These are phyloP conservation scores for Debaryomyces fabryi DNA, from an alignment of 1,139 yeast genomes.

Conservation along the genomic window DNA sequence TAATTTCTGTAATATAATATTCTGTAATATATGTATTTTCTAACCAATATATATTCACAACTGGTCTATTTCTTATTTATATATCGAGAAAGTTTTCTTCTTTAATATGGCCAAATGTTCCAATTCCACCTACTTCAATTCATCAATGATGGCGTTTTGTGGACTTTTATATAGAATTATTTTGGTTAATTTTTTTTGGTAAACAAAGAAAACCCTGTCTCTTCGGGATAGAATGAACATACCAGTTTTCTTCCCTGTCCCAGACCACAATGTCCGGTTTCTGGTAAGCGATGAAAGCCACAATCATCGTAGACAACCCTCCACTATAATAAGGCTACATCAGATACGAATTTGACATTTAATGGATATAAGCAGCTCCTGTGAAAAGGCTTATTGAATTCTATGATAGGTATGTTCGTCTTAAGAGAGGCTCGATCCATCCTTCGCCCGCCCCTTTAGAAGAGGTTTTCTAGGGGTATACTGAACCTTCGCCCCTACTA, in stretches of 20 bases:
- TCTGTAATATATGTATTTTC: not conserved
- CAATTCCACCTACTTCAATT: not conserved
- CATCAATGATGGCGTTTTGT: constrained; percentile 9
- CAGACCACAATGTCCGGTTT: not conserved
- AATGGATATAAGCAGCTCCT: not conserved
- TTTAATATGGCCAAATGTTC: constrained; percentile 1
- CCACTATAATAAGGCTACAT: not conserved
- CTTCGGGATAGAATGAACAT: constrained; percentile 4
- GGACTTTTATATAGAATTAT: constrained; percentile 10
- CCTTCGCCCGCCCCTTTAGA: not conserved
- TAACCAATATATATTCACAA: not conserved
- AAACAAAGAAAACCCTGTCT: constrained; percentile 7
- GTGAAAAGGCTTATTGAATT: not conserved
- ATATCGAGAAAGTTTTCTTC: constrained; percentile 3
- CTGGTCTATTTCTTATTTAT: constrained; percentile 1
- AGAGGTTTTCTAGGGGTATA: not conserved
- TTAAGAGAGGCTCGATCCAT: not conserved
- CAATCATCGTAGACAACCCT: not conserved
- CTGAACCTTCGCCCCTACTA: constrained; percentile 4
- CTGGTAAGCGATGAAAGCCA: not conserved
- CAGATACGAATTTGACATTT: not conserved
- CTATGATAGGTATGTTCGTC: not conserved
- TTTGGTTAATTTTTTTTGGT: constrained; percentile 6
- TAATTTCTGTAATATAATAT: not conserved
- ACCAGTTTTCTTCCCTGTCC: constrained; percentile 2